A percentile compares a stretch with the other conserved stretches of the same genome.
Conservation (phyloP, 2,329 filamentous ascomycete genomes). For the Colletotrichum shisoi region DNA sequence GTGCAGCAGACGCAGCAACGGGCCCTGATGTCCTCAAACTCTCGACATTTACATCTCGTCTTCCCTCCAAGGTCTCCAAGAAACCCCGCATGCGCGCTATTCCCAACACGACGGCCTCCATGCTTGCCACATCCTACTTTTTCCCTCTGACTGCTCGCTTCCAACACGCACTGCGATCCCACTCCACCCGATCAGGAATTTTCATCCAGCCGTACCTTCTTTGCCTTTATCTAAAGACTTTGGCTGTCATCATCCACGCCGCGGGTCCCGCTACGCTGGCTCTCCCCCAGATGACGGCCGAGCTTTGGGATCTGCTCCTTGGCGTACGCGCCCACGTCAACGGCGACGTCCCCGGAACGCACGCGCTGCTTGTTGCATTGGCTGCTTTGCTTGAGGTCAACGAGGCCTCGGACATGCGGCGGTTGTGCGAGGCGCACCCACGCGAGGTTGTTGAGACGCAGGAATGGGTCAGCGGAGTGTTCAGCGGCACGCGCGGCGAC, state of each 20-base stretch:
- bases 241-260: constrained; percentile 82
- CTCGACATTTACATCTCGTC: constrained; percentile 83
- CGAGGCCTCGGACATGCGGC: constrained; percentile 61
- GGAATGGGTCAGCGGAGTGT: constrained; percentile 83
- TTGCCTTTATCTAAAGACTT: constrained; percentile 81
- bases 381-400: constrained; percentile 85
- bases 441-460: constrained; percentile 83
- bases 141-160: constrained; percentile 84
- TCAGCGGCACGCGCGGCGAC: constrained; percentile 65
- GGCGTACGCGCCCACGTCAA: constrained; percentile 66
- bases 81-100: constrained; percentile 63
- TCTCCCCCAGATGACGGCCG: constrained; percentile 80
- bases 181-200: constrained; percentile 57
- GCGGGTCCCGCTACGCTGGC: constrained; percentile 79
- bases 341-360: constrained; percentile 71
- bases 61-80: constrained; percentile 53
- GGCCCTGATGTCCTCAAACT: constrained; percentile 89
- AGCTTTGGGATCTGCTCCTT: constrained; percentile 85
- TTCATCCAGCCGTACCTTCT: constrained; percentile 79
- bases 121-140: constrained; percentile 83
- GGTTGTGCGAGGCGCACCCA: constrained; percentile 76
- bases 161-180: constrained; percentile 65
- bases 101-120: constrained; percentile 78
- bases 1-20: constrained; percentile 78
- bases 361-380: constrained; percentile 79